Conservation (phyloP, 164 flowering plant species). For the Chimonanthus praecox region DNA sequence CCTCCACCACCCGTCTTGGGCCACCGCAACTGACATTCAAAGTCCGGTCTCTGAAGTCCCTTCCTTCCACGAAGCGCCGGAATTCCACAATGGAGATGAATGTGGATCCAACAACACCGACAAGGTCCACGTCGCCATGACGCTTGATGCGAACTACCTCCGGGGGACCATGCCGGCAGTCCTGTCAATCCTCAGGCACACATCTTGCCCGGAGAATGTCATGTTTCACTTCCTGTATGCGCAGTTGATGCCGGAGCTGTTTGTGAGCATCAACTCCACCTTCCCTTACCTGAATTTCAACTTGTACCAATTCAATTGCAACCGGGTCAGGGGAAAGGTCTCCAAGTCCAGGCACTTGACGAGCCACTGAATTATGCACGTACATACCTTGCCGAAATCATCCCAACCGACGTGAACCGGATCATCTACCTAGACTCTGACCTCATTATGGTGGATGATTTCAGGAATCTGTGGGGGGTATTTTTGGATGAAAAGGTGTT, state of each 20-base stretch:
- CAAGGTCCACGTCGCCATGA: constrained; percentile 59
- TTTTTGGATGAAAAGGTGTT: constrained; percentile 45
- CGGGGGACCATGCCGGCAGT: constrained; percentile 70
- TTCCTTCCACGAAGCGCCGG: constrained; percentile 63
- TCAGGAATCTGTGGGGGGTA: constrained; percentile 44
- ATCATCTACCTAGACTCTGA: constrained; percentile 65
- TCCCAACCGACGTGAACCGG: constrained; percentile 40
- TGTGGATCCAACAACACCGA: constrained; percentile 23
- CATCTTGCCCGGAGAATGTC: constrained; percentile 64
- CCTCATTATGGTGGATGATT: constrained; percentile 58
- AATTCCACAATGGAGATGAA: constrained; percentile 45
- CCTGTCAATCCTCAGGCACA: constrained; percentile 56
- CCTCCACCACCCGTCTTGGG: background rate
- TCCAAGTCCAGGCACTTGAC: constrained; percentile 60
- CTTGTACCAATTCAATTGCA: constrained; percentile 41
- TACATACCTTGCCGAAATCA: constrained; percentile 47
- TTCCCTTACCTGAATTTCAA: constrained; percentile 62
- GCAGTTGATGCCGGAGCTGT: constrained; percentile 21
- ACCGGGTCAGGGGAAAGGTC: constrained; percentile 40
- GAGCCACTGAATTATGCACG: constrained; percentile 73
- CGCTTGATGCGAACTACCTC: constrained; percentile 60
- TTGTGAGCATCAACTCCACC: constrained; percentile 37
- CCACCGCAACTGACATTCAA: constrained; percentile 10
- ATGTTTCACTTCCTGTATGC: constrained; percentile 55
- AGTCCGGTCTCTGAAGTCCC: constrained; percentile 22